phyloP scores from a whole-genome alignment of 2,329 filamentous ascomycete genomes.

The Ascocoryne sarcoides region DNA sequence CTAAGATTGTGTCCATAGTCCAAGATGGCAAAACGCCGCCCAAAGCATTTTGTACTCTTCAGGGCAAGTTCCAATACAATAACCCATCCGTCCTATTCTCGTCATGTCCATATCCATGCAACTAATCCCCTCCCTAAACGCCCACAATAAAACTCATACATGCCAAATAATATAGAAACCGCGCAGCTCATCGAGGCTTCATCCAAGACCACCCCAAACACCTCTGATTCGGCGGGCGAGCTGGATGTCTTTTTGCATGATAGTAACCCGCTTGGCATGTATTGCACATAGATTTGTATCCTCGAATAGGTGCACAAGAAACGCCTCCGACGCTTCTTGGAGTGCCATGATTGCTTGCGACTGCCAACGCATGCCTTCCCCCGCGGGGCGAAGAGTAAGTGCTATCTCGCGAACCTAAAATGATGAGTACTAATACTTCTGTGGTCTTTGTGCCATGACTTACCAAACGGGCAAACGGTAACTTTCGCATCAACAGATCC shows the following conservation, averaged over 20 bases:
- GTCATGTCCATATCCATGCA: no score
- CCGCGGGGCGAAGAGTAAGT: slow-evolving; percentile 50
- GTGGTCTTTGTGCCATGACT: no score
- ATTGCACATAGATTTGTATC: slow-evolving; percentile 94
- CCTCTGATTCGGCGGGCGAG: slow-evolving; percentile 74
- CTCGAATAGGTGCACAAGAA: slow-evolving; percentile 92
- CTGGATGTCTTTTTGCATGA: slow-evolving; percentile 98
- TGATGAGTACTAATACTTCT: no score
- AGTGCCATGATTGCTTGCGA: slow-evolving; percentile 88
- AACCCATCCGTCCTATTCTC: no score
- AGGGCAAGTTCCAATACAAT: no score
- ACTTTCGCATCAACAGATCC: slow-evolving; percentile 73
- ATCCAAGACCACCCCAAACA: slow-evolving; percentile 63
- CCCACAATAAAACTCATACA: neutral
- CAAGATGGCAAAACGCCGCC: no score
- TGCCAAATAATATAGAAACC: neutral
- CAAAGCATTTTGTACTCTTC: no score
- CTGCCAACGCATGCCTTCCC: slow-evolving; percentile 81
- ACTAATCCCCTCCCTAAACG: neutral
- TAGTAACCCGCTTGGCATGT: slow-evolving; percentile 92
- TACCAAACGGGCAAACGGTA: slow-evolving; percentile 72
- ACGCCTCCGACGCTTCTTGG: slow-evolving; percentile 94
- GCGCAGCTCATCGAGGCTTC: neutral
- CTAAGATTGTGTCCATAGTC: no score
- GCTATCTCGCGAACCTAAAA: slow-evolving; percentile 63